These are phyloP conservation scores for Pseudofabraea citricarpa DNA, from an alignment of 2,329 filamentous ascomycete genomes.

Conservation along the genomic window DNA sequence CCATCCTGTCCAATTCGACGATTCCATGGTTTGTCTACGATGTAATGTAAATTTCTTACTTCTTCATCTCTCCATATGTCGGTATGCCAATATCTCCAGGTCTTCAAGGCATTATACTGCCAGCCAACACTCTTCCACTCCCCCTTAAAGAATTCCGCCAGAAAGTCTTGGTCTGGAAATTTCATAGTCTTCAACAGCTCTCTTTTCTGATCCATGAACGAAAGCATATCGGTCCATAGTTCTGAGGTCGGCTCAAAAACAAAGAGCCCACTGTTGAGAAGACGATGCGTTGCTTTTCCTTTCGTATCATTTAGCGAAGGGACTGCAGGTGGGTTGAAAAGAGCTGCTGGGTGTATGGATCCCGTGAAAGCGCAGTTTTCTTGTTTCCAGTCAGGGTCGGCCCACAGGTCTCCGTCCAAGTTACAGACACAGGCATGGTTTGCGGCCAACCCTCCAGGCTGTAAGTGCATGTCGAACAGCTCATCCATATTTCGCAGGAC, in stretches of 20 bases:
- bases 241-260: conserved; percentile 38
- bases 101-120: conserved; percentile 58
- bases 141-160: conserved; percentile 46
- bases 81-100: conserved; percentile 48
- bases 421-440: background rate
- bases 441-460: background rate
- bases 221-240: conserved; percentile 34
- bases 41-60: conserved; percentile 55
- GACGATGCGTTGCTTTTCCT: conserved; percentile 32
- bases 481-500: background rate
- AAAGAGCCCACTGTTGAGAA: conserved; percentile 48
- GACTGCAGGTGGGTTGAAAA: conserved; percentile 29
- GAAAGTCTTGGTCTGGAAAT: conserved; percentile 54
- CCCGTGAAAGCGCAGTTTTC: background rate
- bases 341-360: conserved; percentile 31
- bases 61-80: conserved; percentile 49
- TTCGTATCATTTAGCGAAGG: conserved; percentile 16
- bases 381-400: background rate
- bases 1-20: conserved; percentile 37
- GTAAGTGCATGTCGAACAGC: background rate
- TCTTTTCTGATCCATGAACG: conserved; percentile 32
- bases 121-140: conserved; percentile 53
- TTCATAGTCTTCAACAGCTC: conserved; percentile 36
- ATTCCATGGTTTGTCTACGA: conserved; percentile 57
- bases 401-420: background rate